A percentile compares a stretch with the other conserved stretches of the same genome.
These are phyloP conservation scores for Trametes meyenii DNA, from an alignment of 768 basidiomycete genomes.

Conservation along the genomic window DNA sequence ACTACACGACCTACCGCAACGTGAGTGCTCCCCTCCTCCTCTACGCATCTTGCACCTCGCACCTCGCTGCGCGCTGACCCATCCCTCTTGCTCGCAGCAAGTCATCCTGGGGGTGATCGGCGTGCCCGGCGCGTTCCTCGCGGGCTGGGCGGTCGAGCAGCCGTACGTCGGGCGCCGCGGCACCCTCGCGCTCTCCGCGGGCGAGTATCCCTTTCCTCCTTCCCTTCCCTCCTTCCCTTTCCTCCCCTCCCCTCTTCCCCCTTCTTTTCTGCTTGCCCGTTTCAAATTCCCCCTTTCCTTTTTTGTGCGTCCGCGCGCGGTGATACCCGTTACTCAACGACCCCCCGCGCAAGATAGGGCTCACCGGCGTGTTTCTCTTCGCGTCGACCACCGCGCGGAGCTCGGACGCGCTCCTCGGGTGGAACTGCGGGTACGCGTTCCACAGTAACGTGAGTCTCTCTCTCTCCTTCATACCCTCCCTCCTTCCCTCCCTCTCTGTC, in stretches of 20 bases:
- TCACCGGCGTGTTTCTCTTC: slow-evolving; percentile 78
- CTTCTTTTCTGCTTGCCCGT: too few species aligned
- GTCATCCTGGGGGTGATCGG: slow-evolving; percentile 70
- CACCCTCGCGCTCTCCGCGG: slow-evolving; percentile 63
- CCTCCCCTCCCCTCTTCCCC: neutral
- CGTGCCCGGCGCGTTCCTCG: slow-evolving; percentile 71
- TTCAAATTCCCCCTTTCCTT: too few species aligned
- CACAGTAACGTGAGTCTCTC: slow-evolving; percentile 31
- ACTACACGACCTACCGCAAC: slow-evolving; percentile 41
- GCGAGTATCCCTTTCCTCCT: slow-evolving; percentile 45
- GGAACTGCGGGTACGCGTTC: slow-evolving; percentile 64
- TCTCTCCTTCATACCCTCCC: too few species aligned
- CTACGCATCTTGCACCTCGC: too few species aligned
- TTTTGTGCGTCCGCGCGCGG: slow-evolving; percentile 5
- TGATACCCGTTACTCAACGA: slow-evolving; percentile 45
- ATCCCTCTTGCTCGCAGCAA: slow-evolving; percentile 47
- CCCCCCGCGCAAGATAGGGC: slow-evolving; percentile 51
- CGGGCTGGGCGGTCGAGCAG: slow-evolving; percentile 71
- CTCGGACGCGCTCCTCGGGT: slow-evolving; percentile 69
- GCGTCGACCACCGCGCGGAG: slow-evolving; percentile 74
- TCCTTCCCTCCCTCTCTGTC: too few species aligned
- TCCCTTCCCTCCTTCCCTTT: too few species aligned
- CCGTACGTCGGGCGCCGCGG: slow-evolving; percentile 67
- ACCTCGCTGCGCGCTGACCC: too few species aligned
- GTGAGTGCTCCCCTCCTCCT: slow-evolving; percentile 26